Evolutionary conservation across 371 early-diverging fungal genomes (phyloP).

Genomic region (Chytridiales sp.): DNA sequence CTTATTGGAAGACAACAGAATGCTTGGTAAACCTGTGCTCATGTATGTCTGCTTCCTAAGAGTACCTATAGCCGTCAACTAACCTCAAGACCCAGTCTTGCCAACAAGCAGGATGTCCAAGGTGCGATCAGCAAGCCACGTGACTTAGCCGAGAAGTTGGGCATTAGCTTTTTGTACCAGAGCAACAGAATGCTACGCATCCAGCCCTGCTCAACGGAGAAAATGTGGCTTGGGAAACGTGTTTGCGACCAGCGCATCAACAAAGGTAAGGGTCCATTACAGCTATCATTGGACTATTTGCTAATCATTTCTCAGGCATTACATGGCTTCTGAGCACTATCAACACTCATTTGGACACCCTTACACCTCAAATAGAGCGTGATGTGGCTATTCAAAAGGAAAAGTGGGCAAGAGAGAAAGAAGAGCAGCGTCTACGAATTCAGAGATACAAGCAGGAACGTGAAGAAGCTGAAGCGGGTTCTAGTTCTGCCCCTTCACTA

Average conservation of each 20-base stretch:
- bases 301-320: too few species aligned
- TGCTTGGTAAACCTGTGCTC: conserved; percentile 39
- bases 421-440: conserved; percentile 26
- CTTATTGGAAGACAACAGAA: conserved; percentile 24
- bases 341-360: not conserved
- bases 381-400: conserved; percentile 21
- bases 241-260: conserved; percentile 8
- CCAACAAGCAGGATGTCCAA: conserved; percentile 34
- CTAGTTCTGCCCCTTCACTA: too few species aligned
- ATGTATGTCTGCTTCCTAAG: conserved; percentile 33
- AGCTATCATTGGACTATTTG: too few species aligned
- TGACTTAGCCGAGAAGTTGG: not conserved
- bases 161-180: too few species aligned
- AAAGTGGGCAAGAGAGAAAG: conserved; percentile 29
- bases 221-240: not conserved
- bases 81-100: conserved; percentile 15
- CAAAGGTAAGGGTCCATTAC: conserved; percentile 4
- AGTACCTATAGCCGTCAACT: too few species aligned
- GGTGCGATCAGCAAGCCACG: not conserved
- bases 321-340: too few species aligned
- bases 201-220: conserved; percentile 11
- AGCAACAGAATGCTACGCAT: not conserved
- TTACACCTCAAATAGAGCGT: conserved; percentile 11
- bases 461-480: too few species aligned
- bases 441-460: too few species aligned